Conservation (phyloP, 495 filamentous ascomycete genomes). For the Penicillium waksmanii region DNA sequence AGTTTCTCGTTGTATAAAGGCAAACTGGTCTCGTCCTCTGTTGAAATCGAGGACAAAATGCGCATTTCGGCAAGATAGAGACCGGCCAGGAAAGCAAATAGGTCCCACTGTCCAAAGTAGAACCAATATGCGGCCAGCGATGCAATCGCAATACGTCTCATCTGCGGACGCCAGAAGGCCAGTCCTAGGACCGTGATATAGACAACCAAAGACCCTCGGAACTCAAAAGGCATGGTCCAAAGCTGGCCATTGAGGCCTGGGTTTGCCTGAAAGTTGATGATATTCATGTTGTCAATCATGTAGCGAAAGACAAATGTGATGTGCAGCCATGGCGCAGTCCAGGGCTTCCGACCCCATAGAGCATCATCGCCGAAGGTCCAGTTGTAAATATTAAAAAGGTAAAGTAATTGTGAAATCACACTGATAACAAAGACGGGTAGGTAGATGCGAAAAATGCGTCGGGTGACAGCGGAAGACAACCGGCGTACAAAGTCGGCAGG, state of each 20-base stretch:
- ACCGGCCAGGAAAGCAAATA: constrained; percentile 51
- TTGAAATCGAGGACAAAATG: constrained; percentile 3
- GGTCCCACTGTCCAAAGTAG: constrained; percentile 45
- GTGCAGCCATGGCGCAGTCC: constrained; percentile 24
- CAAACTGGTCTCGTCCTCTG: constrained; percentile 11
- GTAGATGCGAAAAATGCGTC: constrained; percentile 30
- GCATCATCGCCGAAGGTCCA: constrained; percentile 20
- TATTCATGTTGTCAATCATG: constrained; percentile 25
- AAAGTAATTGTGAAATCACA: constrained; percentile 21
- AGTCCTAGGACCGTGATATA: constrained; percentile 44
- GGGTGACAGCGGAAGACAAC: constrained; percentile 28
- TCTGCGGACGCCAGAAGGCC: constrained; percentile 37
- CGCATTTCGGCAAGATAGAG: constrained; percentile 46
- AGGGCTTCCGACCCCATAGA: constrained; percentile 19
- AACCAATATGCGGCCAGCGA: constrained; percentile 39
- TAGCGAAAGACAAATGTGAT: constrained; percentile 23
- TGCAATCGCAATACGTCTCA: constrained; percentile 36
- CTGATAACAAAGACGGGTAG: constrained; percentile 24
- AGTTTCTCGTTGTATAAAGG: constrained; percentile 4
- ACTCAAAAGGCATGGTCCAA: constrained; percentile 56
- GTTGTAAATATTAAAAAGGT: constrained; percentile 25
- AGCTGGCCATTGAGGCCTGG: constrained; percentile 36
- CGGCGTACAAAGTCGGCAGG: constrained; percentile 14
- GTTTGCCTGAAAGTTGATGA: constrained; percentile 18
- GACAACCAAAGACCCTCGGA: constrained; percentile 50